Base-by-base conservation (phyloP, 192 early-diverging fungal genomes). In the Coemansia sp. region DNA sequence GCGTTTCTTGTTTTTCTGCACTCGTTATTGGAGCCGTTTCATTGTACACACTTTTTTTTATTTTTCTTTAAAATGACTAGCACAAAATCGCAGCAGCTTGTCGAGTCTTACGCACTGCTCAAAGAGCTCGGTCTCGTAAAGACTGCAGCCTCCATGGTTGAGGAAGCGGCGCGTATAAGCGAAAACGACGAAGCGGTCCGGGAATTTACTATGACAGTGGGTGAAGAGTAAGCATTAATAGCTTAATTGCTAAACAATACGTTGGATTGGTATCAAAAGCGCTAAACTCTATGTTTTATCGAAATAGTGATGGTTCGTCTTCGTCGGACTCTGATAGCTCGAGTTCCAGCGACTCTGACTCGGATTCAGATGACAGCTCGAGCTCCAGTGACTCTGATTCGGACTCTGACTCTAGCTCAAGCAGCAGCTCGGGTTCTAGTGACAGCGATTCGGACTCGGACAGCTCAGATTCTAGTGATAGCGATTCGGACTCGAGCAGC, bases 61-160 rank as follows among this genome's bases (percentile, higher is more conserved):
- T 25, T n/a, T 25, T 25, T 5, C 15, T 39, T 41, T 58, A 47
- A 45, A 41, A 75, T 72, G 75, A 15, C 56, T 10, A 60, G 17
- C 12, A 45, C 60, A 29, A 69, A 62, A 29, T 43, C 22, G 3
- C 29, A 72, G 41, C 55, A 73, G 67, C 70, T 79, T 59, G 43
- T 66, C 5, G 41, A 51, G 21, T 62, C 70, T 1, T 59, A 63
- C 50, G 39, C 39, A 8, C 58, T 73, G 21, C 67, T 79, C 22
- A 23, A 50, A 15, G 48, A 73, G 59, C 66, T 69, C 5, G 70
- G 67, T 0, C 52, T 79, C 7, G 23, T 15, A 0, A 79, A 79
- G 22, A 70, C 70, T 1, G 66, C 70, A 21, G 48, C 43, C 3
- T 62, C 56, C 22, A 52, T 79, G 66, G 8, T 69, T 8, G 56